A percentile compares a stretch with the other conserved stretches of the same genome.
These are phyloP conservation scores for Zangia roseola DNA, from an alignment of 768 basidiomycete species.

Conservation along the genomic window DNA sequence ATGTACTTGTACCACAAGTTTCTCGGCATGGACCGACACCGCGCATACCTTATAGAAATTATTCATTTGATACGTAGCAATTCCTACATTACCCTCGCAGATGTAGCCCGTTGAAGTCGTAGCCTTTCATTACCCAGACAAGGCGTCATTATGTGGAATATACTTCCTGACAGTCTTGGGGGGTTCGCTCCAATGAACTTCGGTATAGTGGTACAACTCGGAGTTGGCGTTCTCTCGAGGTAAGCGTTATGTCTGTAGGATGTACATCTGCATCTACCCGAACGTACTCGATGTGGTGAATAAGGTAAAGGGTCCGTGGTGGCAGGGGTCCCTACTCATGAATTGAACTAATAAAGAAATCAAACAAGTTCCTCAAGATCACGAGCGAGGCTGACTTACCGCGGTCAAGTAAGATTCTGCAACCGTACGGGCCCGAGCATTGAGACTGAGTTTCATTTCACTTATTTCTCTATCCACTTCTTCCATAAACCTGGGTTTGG, in stretches of 20 bases:
- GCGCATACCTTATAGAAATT: slow-evolving; percentile 20
- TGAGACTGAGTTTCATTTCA: slow-evolving; percentile 97
- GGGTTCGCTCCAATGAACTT: slow-evolving; percentile 1
- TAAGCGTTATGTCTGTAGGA: slow-evolving; percentile 9
- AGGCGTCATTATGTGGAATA: slow-evolving; percentile 6
- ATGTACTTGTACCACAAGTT: slow-evolving; percentile 21
- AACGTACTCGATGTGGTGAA: slow-evolving; percentile 11
- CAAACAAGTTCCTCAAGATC: not conserved
- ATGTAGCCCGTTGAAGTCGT: slow-evolving; percentile 22
- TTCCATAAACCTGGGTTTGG: slow-evolving; percentile 81
- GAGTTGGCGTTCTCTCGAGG: slow-evolving; percentile 3
- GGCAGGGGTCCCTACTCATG: slow-evolving; percentile 13
- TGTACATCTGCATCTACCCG: slow-evolving; percentile 20
- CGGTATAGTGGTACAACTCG: slow-evolving; percentile 18
- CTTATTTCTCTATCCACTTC: slow-evolving; percentile 99
- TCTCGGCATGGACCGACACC: slow-evolving; percentile 24
- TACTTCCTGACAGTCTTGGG: not conserved
- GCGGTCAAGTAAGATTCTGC: slow-evolving; percentile 94
- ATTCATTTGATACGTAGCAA: slow-evolving; percentile 17
- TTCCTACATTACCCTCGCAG: slow-evolving; percentile 18
- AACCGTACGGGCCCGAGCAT: slow-evolving; percentile 93
- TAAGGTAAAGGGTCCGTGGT: slow-evolving; percentile 10
- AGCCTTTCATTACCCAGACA: slow-evolving; percentile 10
- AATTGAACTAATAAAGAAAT: slow-evolving; percentile 23
- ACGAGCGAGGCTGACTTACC: slow-evolving; percentile 45